Base-by-base conservation (phyloP, 1,284 basidiomycete species). In the Ganoderma sp. region DNA sequence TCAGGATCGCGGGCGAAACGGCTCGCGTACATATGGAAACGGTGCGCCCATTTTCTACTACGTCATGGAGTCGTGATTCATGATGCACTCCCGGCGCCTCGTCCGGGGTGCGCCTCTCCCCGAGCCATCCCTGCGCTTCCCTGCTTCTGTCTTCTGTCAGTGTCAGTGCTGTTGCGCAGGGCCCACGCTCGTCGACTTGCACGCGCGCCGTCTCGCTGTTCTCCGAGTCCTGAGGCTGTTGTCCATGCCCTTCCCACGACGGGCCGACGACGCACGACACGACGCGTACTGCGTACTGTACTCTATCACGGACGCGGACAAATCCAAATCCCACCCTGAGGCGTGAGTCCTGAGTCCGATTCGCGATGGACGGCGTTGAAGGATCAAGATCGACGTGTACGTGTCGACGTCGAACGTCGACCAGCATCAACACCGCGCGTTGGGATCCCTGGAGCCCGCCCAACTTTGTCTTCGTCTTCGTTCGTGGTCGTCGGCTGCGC, bases 21-120 rank as follows among this genome's bases (percentile, higher is more conserved):
- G 22, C 48, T 50, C 48, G 48, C 48, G 48, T 50, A 50, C 15
- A 10, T 48, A 17, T 19, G 6, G 17, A 7, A 17, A 19, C 45
- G 48, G 48, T 50, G 48, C 48, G 48, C 48, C 48, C 48, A 50
- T 50, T 50, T 50, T n/a, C n/a, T n/a, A n/a, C 48, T 25, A 50
- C 48, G 48, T 50, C 48, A 50, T n/a, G n/a, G n/a, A n/a, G n/a
- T n/a, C n/a, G n/a, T n/a, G n/a, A n/a, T n/a, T n/a, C n/a, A n/a
- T n/a, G n/a, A n/a, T n/a, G n/a, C n/a, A n/a, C n/a, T 22, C 10
- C 10, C 1, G 10, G 48, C 48, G 22, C 22, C 48, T 12, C 22
- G 22, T 25, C n/a, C 48, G 48, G 48, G 48, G 48, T 50, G 48
- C 48, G 8, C 48, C 2, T 50, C 48, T 4, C 48, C 48, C 22